These are phyloP conservation scores for Monascus purpureus DNA, from an alignment of 495 filamentous ascomycete species.

Conservation along the genomic window DNA sequence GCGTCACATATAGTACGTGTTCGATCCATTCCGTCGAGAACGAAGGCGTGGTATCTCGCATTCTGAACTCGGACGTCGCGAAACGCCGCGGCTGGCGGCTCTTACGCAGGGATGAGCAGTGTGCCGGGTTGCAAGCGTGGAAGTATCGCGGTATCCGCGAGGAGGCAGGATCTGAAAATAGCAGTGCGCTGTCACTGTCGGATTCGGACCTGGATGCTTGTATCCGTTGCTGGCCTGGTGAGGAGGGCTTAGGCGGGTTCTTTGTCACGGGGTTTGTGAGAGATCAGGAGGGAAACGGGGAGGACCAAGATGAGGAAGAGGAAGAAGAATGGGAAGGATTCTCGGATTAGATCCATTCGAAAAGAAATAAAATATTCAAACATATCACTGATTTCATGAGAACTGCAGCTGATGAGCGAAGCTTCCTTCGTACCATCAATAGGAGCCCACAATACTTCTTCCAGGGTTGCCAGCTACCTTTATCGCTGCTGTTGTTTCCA, in stretches of 20 bases:
- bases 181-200: constrained; percentile 24
- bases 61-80: constrained; percentile 52
- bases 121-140: constrained; percentile 58
- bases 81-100: constrained; percentile 61
- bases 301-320: constrained; percentile 12
- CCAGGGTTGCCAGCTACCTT: no score
- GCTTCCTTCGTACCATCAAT: no score
- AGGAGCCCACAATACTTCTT: no score
- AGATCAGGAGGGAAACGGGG: no score
- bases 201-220: constrained; percentile 55
- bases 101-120: constrained; percentile 53
- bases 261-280: constrained; percentile 56
- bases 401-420: no score
- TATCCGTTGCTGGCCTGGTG: constrained; percentile 66
- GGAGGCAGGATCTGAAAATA: constrained; percentile 12
- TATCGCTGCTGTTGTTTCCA: no score
- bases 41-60: constrained; percentile 62
- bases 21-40: constrained; percentile 80
- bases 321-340: constrained; percentile 35
- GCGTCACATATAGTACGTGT: constrained; percentile 85
- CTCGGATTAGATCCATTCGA: constrained; percentile 22
- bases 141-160: constrained; percentile 43
- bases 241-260: constrained; percentile 62
- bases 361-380: constrained; percentile 3
- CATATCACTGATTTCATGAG: no score